Percentiles rank a stretch among this genome's conserved stretches.
phyloP scores from a whole-genome alignment of 75 land plant genomes.

The Pinus tabuliformis region DNA sequence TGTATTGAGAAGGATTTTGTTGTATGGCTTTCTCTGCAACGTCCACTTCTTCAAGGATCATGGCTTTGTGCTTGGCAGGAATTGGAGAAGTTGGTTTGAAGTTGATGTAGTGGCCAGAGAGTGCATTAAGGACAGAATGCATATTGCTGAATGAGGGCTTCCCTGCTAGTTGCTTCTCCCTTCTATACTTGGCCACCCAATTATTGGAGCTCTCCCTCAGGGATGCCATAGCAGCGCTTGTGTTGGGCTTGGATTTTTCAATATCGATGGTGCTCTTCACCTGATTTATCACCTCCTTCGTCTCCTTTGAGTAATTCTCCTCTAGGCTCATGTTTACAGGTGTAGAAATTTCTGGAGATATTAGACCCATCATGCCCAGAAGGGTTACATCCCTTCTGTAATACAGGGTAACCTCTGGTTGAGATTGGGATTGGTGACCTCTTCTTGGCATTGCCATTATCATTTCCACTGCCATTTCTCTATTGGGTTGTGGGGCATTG shows the following conservation, averaged over 20 bases:
- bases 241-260: constrained; percentile 69
- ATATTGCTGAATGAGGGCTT: constrained; percentile 82
- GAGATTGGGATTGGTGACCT: no score
- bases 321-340: constrained; percentile 12
- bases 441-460: no score
- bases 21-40: constrained; percentile 70
- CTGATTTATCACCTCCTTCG: constrained; percentile 63
- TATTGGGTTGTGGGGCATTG: no score
- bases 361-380: no score
- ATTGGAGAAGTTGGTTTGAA: constrained; percentile 79
- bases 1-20: no score
- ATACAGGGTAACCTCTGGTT: no score
- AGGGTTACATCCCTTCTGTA: no score
- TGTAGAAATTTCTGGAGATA: no score
- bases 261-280: constrained; percentile 57
- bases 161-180: constrained; percentile 71
- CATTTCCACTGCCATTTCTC: no score
- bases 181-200: constrained; percentile 92
- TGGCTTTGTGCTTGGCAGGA: constrained; percentile 75
- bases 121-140: constrained; percentile 81
- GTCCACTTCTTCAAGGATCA: constrained; percentile 83
- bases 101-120: constrained; percentile 73
- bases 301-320: constrained; percentile 81
- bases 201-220: constrained; percentile 63
- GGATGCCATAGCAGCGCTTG: constrained; percentile 57